Base-by-base conservation (phyloP, 371 early-diverging fungal genomes). In the Mortierella sp. region DNA sequence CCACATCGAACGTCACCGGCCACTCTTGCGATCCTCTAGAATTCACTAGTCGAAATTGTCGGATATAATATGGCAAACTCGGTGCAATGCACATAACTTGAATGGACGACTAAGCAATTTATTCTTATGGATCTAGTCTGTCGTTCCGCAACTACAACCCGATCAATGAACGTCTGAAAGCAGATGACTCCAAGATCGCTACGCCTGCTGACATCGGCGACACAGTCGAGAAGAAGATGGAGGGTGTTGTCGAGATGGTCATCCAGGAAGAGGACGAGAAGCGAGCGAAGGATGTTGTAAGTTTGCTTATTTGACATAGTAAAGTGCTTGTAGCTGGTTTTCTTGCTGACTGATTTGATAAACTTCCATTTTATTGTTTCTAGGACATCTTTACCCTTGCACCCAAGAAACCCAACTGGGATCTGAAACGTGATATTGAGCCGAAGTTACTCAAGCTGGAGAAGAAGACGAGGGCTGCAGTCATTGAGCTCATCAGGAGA, bases 361-460 rank as follows among this genome's bases (percentile, higher is more conserved):
- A n/a, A n/a, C n/a, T n/a, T n/a, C n/a, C n/a, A n/a, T n/a, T n/a
- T n/a, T n/a, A n/a, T n/a, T n/a, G 49, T 56, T 48, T 48, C 28
- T 73, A 92, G 89, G 94, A 94, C 73, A 83, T 95, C 3, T 84
- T 86, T 50, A 88, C 92, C 34, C 72, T 96, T 30, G 93, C 93
- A 23, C 95, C 96, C 8, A 89, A 87, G 69, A 92, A 91, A 50
- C 90, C 95, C 2, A 94, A 96, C 70, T 94, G 93, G 93, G 96
- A 96, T 65, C 78, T 96, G 60, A 94, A 93, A 69, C 84, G 93
- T 28, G 95, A 95, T 72, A 84, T 96, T 23, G 90, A 93, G 64
- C 88, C 86, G 49, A 91, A 89, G 70, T 56, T 94, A 47, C 86
- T 84, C n/a, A 86, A 80, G 55, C 79, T 96, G 34, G 93, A 94